phyloP scores from a whole-genome alignment of 106 monocot species.

The Apostasia ramifera region DNA sequence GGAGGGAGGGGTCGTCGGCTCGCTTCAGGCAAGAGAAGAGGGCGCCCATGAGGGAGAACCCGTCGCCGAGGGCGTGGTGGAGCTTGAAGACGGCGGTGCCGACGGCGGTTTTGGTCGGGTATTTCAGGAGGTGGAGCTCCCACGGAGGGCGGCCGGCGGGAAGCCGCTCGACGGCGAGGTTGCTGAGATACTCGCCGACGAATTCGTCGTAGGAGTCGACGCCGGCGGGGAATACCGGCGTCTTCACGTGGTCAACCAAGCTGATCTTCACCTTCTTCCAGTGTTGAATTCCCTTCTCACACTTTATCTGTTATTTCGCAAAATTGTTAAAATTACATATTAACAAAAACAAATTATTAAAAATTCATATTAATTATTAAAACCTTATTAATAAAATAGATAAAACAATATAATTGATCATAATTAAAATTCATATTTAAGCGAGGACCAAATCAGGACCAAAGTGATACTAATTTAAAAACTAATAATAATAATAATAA shows the following conservation, averaged over 20 bases:
- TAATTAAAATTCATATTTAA: too few relatives aligned
- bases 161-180: conserved; percentile 26
- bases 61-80: conserved; percentile 73
- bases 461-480: too few relatives aligned
- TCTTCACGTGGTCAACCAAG: conserved; percentile 44
- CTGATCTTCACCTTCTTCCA: conserved; percentile 60
- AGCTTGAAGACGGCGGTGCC: conserved; percentile 66
- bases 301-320: conserved; percentile 31
- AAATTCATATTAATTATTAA: too few relatives aligned
- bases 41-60: conserved; percentile 65
- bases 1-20: conserved; percentile 57
- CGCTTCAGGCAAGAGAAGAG: conserved; percentile 53
- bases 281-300: conserved; percentile 30
- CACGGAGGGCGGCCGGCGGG: conserved; percentile 41
- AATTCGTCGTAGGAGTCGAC: conserved; percentile 37
- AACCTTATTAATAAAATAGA: too few relatives aligned
- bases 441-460: too few relatives aligned
- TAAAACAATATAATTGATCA: too few relatives aligned
- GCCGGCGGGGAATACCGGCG: conserved; percentile 41
- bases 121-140: conserved; percentile 66
- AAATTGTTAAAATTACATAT: too few relatives aligned
- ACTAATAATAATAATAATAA: too few relatives aligned
- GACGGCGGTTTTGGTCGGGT: conserved; percentile 33
- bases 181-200: conserved; percentile 44
- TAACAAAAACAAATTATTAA: too few relatives aligned